Conservation (phyloP, 2,329 filamentous ascomycete genomes). For the Chrysosporium queenslandicum region DNA sequence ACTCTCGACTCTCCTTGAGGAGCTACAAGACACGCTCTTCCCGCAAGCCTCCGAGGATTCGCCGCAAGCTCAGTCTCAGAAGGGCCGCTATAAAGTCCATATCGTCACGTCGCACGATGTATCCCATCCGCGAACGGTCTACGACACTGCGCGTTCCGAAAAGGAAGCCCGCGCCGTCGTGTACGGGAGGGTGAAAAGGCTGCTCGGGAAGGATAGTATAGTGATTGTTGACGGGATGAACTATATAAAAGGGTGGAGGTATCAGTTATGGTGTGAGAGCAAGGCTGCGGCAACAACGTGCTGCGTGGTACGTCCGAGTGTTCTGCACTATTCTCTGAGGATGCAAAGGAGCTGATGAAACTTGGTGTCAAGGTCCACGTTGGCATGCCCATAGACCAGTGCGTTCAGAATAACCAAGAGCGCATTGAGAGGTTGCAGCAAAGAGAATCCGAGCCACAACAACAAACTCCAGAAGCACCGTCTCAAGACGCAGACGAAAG, state of each 20-base stretch:
- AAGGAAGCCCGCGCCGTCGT: slow-evolving; percentile 55
- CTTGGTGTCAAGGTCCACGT: slow-evolving; percentile 42
- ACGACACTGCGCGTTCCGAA: slow-evolving; percentile 48
- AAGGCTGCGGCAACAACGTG: slow-evolving; percentile 53
- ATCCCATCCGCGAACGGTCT: slow-evolving; percentile 41
- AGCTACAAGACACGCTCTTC: slow-evolving; percentile 37
- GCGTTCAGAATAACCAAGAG: slow-evolving; percentile 44
- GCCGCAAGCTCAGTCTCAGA: slow-evolving; percentile 20
- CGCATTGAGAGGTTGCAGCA: slow-evolving; percentile 19
- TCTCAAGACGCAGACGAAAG: not conserved
- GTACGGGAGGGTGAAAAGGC: slow-evolving; percentile 52
- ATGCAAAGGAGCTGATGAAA: not conserved
- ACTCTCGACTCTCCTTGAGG: slow-evolving; percentile 43
- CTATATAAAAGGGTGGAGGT: slow-evolving; percentile 59
- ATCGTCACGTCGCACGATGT: slow-evolving; percentile 33
- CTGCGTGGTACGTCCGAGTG: slow-evolving; percentile 49
- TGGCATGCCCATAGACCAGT: slow-evolving; percentile 47
- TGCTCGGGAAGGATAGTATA: slow-evolving; percentile 47
- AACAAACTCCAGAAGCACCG: not conserved
- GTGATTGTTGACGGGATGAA: slow-evolving; percentile 56
- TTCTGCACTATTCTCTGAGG: not conserved
- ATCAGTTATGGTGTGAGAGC: slow-evolving; percentile 58
- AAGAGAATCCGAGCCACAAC: slow-evolving; percentile 5
- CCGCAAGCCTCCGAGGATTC: slow-evolving; percentile 13
- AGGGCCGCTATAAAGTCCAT: slow-evolving; percentile 38